Evolutionary conservation across 306 rosid genomes (phyloP).

Genomic region (Casuarina glauca): DNA sequence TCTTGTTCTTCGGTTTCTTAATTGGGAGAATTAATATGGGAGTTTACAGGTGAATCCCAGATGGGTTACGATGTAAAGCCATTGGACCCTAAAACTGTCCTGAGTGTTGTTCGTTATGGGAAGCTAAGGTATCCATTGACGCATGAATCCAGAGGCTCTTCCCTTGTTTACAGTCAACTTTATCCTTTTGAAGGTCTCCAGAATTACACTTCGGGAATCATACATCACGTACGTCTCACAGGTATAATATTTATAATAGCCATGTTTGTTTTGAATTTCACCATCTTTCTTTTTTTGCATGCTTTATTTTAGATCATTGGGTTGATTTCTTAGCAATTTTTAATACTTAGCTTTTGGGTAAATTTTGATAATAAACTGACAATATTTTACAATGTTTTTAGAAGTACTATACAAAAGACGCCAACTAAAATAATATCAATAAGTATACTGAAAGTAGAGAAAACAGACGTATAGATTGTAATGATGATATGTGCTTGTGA

Average conservation of each 20-base stretch:
- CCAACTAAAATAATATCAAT: too few relatives aligned
- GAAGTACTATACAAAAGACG: neutral
- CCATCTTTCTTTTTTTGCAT: neutral
- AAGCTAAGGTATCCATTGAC: conserved; percentile 35
- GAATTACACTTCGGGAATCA: conserved; percentile 88
- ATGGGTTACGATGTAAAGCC: conserved; percentile 68
- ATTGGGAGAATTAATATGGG: neutral
- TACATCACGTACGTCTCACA: conserved; percentile 78
- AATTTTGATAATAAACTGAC: neutral
- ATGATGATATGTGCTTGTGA: neutral
- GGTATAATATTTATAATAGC: conserved; percentile 32
- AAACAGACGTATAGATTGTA: neutral
- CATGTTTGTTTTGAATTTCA: neutral
- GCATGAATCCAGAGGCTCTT: conserved; percentile 60
- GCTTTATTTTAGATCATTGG: neutral
- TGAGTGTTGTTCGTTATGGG: conserved; percentile 63
- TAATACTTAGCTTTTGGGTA: neutral
- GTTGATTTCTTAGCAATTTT: neutral
- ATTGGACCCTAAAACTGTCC: conserved; percentile 61
- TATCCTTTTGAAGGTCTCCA: conserved; percentile 82
- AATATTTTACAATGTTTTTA: neutral
- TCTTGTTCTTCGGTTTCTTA: conserved; percentile 14
- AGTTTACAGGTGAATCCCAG: conserved; percentile 66
- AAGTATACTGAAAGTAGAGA: neutral
- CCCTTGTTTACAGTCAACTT: conserved; percentile 69